Conservation (phyloP, 179 eudicot species). For the Silene coronaria region DNA sequence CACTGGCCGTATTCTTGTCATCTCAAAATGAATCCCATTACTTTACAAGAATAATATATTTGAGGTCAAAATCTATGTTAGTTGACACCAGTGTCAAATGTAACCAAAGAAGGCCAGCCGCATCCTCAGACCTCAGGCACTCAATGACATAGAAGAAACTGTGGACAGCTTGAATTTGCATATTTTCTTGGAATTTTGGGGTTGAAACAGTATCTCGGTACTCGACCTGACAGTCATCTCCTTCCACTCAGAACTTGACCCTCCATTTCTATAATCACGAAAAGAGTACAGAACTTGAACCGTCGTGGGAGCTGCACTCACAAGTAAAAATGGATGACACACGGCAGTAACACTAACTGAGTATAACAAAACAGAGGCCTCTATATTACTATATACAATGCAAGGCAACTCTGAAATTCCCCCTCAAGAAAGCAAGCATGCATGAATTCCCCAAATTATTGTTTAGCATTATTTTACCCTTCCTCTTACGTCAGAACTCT, state of each 20-base stretch:
- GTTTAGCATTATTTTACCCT: too few relatives aligned
- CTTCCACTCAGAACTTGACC: constrained; percentile 62
- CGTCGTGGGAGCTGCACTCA: constrained; percentile 59
- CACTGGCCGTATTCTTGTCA: too few relatives aligned
- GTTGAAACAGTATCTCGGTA: constrained; percentile 62
- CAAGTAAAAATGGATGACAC: neutral
- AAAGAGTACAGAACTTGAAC: constrained; percentile 65
- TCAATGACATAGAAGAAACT: constrained; percentile 54
- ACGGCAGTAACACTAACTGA: neutral
- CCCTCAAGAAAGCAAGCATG: too few relatives aligned
- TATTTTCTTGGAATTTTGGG: constrained; percentile 45
- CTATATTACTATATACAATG: too few relatives aligned
- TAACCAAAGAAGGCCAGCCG: neutral
- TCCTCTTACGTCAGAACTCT: too few relatives aligned
- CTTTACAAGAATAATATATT: neutral
- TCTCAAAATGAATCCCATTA: neutral
- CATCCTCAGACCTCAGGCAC: constrained; percentile 66
- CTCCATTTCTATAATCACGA: constrained; percentile 72
- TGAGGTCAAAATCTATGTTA: neutral
- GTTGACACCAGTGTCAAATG: neutral
- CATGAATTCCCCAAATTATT: too few relatives aligned
- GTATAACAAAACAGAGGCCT: neutral
- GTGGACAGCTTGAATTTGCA: constrained; percentile 68
- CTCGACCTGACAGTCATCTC: constrained; percentile 70
- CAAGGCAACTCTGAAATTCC: too few relatives aligned